Base-by-base conservation (phyloP, 192 early-diverging fungal genomes). In the Coemansia sp. region DNA sequence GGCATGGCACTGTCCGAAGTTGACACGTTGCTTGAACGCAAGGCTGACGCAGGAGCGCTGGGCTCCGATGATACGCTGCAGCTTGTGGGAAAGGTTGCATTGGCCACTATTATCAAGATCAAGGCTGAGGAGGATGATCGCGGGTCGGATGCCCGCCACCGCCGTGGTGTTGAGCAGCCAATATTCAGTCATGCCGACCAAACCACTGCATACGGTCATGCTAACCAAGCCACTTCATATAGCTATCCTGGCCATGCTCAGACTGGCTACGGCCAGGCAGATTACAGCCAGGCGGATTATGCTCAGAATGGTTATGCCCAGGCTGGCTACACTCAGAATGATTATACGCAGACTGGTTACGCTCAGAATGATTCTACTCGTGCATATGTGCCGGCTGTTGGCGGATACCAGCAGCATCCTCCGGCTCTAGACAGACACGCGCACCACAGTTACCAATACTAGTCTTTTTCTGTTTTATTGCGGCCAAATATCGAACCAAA, bases 81-180 rank as follows among this genome's bases (percentile, higher is more conserved):
- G 56, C 63, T 61, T 25, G 49, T 79, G 1, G 76, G 69, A 8
- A 65, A 50, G 2, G 69, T 79, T 17, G 71, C 76, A 1, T 19
- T 79, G 57, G 76, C 76, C 10, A 73, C 76, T 10, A 42, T 79
- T 12, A 66, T 72, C 63, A 70, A 73, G 68, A 79, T 79, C 53
- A 79, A 72, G 54, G 57, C 62, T 19, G 71, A 73, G 36, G 67
- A 73, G 65, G 65, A 71, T 14, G 37, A n/a, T 9, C 20, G 17
- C 2, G 8, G 20, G 19, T 22, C 48, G 3, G 9, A 21, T 34
- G 23, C 51, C 20, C 48, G 19, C 2, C 2, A 50, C 11, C 5
- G 48, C 9, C n/a, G 48, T 50, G 48, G n/a, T 9, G 19, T 34
- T 34, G 31, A 34, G 8, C 31, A 34, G 31, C 31, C 31, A 34